Conservation (phyloP, 148 eudicot genomes). For the Vaccinium myrtillus region DNA sequence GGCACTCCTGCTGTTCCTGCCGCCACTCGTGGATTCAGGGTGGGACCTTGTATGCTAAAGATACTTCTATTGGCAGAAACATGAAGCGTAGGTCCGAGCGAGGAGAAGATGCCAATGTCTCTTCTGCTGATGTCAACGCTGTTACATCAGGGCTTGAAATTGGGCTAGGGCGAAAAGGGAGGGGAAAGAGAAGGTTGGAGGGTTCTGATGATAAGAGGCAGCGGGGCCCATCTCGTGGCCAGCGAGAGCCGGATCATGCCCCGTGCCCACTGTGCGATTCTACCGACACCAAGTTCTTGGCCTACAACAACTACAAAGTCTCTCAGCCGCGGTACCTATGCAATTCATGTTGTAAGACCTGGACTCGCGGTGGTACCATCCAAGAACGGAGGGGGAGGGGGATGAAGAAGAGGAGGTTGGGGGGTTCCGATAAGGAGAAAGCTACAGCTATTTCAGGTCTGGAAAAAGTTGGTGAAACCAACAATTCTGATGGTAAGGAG, state of each 20-base stretch:
- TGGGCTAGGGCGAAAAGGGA: conserved; percentile 8
- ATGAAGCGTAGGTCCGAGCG: conserved; percentile 17
- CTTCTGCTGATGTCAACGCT: conserved; percentile 11
- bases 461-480: not conserved
- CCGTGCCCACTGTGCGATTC: not conserved
- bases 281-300: not conserved
- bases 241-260: not conserved
- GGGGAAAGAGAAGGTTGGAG: conserved; percentile 18
- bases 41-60: conserved; percentile 1
- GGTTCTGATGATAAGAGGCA: conserved; percentile 9
- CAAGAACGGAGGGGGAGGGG: not conserved
- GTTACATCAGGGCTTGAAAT: not conserved
- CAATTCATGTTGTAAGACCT: not conserved
- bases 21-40: not conserved
- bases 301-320: not conserved
- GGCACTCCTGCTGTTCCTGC: not conserved
- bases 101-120: conserved; percentile 18
- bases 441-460: not conserved
- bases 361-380: conserved; percentile 1
- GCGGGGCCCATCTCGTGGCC: not conserved
- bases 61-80: conserved; percentile 11
- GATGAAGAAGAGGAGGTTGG: not conserved
- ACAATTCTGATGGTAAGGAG: not conserved
- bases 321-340: conserved; percentile 3
- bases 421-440: conserved; percentile 4